These are phyloP conservation scores for Geosmithia putterillii DNA, from an alignment of 2,329 filamentous ascomycete genomes.

Conservation along the genomic window DNA sequence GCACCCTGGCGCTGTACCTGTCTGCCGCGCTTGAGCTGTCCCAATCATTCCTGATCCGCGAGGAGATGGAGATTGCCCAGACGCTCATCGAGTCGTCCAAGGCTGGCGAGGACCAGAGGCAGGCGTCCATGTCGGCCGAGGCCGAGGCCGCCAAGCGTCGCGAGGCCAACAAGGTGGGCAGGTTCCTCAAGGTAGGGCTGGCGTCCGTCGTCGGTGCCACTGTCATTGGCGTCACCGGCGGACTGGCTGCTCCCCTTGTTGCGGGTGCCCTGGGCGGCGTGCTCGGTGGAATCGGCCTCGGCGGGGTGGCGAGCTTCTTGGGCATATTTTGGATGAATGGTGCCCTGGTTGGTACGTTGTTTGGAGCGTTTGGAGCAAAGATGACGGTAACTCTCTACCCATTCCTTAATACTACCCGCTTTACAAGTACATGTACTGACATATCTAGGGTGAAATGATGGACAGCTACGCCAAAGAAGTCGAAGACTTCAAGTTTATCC, in stretches of 20 bases:
- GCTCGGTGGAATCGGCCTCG: constrained; percentile 75
- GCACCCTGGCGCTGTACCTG: constrained; percentile 55
- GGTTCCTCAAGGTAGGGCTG: constrained; percentile 84
- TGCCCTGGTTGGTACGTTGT: constrained; percentile 74
- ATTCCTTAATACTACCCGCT: no score
- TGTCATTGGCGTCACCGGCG: constrained; percentile 82
- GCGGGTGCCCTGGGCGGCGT: constrained; percentile 76
- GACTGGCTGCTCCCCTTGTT: constrained; percentile 77
- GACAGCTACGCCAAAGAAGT: constrained; percentile 80
- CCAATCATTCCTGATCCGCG: constrained; percentile 46
- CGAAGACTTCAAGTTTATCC: constrained; percentile 69
- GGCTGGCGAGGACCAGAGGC: constrained; percentile 21
- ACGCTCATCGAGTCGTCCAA: constrained; percentile 57
- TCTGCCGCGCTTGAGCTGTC: constrained; percentile 55
- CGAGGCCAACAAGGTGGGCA: constrained; percentile 54
- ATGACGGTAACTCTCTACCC: constrained; percentile 46
- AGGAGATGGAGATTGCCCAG: constrained; percentile 66
- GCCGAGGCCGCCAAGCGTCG: constrained; percentile 62
- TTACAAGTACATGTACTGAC: not conserved
- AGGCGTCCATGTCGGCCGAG: constrained; percentile 54
- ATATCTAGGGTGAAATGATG: constrained; percentile 62
- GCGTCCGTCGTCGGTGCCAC: constrained; percentile 82
- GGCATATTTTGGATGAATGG: constrained; percentile 79
- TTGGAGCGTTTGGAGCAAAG: constrained; percentile 78
- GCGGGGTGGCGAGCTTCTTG: constrained; percentile 74